Conservation (phyloP, 2,329 filamentous ascomycete species). For the Alternaria sp. region DNA sequence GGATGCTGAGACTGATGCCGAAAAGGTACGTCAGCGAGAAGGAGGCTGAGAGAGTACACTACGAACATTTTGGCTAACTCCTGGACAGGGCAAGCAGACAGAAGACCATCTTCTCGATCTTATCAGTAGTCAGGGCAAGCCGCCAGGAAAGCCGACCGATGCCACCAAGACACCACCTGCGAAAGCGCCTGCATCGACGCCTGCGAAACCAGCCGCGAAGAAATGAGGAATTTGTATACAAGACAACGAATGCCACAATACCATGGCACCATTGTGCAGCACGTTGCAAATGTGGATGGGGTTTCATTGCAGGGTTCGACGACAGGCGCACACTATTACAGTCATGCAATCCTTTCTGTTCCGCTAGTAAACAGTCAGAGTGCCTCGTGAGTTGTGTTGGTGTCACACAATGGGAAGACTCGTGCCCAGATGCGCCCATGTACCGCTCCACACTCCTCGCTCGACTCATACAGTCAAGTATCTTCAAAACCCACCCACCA, state of each 20-base stretch:
- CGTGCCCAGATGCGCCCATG: neutral
- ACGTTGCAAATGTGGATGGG: neutral
- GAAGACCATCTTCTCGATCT: conserved; percentile 40
- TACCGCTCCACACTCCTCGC: neutral
- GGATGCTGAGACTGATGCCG: conserved; percentile 59
- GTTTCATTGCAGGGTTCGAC: neutral
- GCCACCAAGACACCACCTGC: conserved; percentile 22
- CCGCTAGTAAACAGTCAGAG: neutral
- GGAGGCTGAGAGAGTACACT: neutral
- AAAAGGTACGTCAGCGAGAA: conserved; percentile 8
- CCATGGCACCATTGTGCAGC: neutral
- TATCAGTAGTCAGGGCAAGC: conserved; percentile 36
- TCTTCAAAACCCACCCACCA: neutral
- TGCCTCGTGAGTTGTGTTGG: neutral
- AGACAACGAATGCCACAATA: neutral
- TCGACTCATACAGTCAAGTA: neutral
- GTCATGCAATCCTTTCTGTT: neutral
- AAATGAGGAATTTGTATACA: neutral
- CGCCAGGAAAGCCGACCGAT: conserved; percentile 17
- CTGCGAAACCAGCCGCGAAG: conserved; percentile 15
- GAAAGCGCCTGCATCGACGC: conserved; percentile 14
- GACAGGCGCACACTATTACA: neutral
- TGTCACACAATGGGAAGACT: neutral
- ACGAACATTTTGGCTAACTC: neutral
- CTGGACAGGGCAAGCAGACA: conserved; percentile 20